These are phyloP conservation scores for Metarhizium sp. DNA, from an alignment of 2,329 filamentous ascomycete genomes.

Conservation along the genomic window DNA sequence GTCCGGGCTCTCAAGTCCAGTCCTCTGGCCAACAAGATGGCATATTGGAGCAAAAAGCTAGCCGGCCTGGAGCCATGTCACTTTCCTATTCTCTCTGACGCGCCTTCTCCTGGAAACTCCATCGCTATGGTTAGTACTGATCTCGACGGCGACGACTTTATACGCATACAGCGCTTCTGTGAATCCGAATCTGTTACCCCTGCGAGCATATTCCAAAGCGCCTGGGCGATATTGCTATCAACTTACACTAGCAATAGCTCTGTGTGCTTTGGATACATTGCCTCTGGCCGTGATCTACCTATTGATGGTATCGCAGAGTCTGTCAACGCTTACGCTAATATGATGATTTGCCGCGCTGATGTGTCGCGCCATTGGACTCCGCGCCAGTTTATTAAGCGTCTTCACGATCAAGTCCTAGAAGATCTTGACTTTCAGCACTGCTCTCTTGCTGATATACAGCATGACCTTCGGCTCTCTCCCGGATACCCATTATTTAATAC, in stretches of 20 bases:
- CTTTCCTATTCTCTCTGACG: slow-evolving; percentile 4
- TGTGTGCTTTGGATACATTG: slow-evolving; percentile 4
- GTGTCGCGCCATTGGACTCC: slow-evolving; percentile 21
- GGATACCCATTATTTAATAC: slow-evolving; percentile 20
- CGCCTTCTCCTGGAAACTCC: neutral
- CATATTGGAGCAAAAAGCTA: slow-evolving; percentile 8
- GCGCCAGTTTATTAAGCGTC: slow-evolving; percentile 18
- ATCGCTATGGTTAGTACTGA: neutral
- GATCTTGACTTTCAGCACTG: slow-evolving; percentile 36
- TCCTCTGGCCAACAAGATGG: slow-evolving; percentile 1
- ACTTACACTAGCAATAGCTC: slow-evolving; percentile 1
- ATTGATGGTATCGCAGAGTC: slow-evolving; percentile 3
- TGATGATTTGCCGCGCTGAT: slow-evolving; percentile 2
- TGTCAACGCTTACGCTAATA: slow-evolving; percentile 3
- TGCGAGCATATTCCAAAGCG: slow-evolving; percentile 4
- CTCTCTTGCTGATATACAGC: slow-evolving; percentile 37
- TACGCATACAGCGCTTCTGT: slow-evolving; percentile 21
- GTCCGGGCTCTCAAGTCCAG: slow-evolving; percentile 1
- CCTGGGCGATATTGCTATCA: slow-evolving; percentile 9
- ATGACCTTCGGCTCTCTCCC: slow-evolving; percentile 13
- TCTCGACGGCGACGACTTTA: neutral
- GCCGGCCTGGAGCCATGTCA: slow-evolving; percentile 7
- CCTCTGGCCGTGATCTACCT: slow-evolving; percentile 1
- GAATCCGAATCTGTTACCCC: slow-evolving; percentile 19
- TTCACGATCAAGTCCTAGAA: slow-evolving; percentile 35